phyloP scores from a whole-genome alignment of 2,329 filamentous ascomycete species.

The Nemania abortiva region DNA sequence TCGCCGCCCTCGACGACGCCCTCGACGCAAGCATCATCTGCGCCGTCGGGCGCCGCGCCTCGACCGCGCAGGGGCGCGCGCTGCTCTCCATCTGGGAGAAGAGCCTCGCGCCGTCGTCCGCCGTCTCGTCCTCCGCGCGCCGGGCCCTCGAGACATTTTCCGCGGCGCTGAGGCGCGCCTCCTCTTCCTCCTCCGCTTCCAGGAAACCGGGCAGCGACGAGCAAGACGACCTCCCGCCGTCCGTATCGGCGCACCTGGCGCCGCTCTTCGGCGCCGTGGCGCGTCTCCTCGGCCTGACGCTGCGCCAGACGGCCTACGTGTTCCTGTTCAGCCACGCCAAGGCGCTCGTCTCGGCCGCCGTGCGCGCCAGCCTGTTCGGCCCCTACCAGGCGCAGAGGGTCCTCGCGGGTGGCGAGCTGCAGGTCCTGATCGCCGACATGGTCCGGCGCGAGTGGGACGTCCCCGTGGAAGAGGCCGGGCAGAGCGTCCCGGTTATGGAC shows the following conservation, averaged over 20 bases:
- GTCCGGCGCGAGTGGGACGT: conserved; percentile 70
- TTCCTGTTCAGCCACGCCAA: conserved; percentile 83
- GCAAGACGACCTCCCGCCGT: conserved; percentile 54
- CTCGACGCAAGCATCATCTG: conserved; percentile 82
- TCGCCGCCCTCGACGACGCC: conserved; percentile 76
- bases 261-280: conserved; percentile 78
- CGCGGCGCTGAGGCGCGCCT: conserved; percentile 35
- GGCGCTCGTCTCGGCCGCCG: conserved; percentile 80
- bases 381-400: conserved; percentile 84
- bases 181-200: not conserved
- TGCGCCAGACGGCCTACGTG: conserved; percentile 76
- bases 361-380: conserved; percentile 81
- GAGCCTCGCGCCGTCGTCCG: conserved; percentile 62
- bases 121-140: conserved; percentile 41
- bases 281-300: conserved; percentile 68
- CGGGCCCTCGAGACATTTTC: conserved; percentile 36
- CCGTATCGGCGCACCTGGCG: conserved; percentile 73
- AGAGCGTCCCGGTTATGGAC: conserved; percentile 82
- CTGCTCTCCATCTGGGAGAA: conserved; percentile 82
- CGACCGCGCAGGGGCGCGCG: conserved; percentile 80
- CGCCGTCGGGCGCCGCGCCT: conserved; percentile 81
- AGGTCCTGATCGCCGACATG: conserved; percentile 67
- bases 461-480: conserved; percentile 75
- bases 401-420: conserved; percentile 71
- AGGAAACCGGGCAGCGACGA: conserved; percentile 18